These are phyloP conservation scores for Ceratobasidium sp. DNA, from an alignment of 1,284 basidiomycete genomes.

Conservation along the genomic window DNA sequence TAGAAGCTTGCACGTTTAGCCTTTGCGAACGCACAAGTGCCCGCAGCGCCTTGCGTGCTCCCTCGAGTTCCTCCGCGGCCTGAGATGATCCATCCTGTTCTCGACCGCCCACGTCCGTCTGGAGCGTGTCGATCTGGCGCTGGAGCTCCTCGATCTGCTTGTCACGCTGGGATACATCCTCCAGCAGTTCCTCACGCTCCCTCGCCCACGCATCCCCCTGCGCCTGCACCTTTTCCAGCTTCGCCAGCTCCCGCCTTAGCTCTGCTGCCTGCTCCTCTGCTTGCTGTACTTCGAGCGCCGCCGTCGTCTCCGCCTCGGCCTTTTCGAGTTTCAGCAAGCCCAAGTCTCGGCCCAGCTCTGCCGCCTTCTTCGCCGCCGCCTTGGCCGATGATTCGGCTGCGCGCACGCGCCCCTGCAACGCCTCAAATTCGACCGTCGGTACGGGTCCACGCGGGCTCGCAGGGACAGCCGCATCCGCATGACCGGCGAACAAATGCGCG, in stretches of 20 bases:
- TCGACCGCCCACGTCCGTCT: slow-evolving; percentile 58
- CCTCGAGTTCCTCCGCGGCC: slow-evolving; percentile 64
- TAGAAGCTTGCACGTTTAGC: slow-evolving; percentile 48
- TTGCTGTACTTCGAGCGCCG: slow-evolving; percentile 70
- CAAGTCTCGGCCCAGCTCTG: slow-evolving; percentile 68
- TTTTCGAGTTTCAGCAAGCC: slow-evolving; percentile 70
- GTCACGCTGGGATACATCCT: slow-evolving; percentile 23
- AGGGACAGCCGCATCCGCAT: slow-evolving; percentile 70
- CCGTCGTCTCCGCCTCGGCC: slow-evolving; percentile 68
- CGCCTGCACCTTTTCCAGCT: slow-evolving; percentile 64
- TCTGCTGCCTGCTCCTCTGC: slow-evolving; percentile 68
- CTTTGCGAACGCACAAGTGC: slow-evolving; percentile 65
- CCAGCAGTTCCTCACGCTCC: slow-evolving; percentile 61
- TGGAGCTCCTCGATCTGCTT: slow-evolving; percentile 55
- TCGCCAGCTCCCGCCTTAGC: slow-evolving; percentile 69
- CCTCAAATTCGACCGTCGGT: slow-evolving; percentile 57
- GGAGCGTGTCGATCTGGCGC: slow-evolving; percentile 59
- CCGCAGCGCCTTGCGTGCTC: slow-evolving; percentile 61
- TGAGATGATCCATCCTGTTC: slow-evolving; percentile 64
- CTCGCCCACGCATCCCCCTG: slow-evolving; percentile 68
- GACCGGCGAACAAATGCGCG: slow-evolving; percentile 83
- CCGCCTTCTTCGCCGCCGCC: slow-evolving; percentile 65
- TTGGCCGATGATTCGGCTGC: slow-evolving; percentile 66
- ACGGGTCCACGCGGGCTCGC: slow-evolving; percentile 55
- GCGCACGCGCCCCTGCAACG: slow-evolving; percentile 69